Percentiles rank a stretch among this genome's conserved stretches.
Conservation (phyloP, 345 rosid genomes). For the Hirschfeldia incana region DNA sequence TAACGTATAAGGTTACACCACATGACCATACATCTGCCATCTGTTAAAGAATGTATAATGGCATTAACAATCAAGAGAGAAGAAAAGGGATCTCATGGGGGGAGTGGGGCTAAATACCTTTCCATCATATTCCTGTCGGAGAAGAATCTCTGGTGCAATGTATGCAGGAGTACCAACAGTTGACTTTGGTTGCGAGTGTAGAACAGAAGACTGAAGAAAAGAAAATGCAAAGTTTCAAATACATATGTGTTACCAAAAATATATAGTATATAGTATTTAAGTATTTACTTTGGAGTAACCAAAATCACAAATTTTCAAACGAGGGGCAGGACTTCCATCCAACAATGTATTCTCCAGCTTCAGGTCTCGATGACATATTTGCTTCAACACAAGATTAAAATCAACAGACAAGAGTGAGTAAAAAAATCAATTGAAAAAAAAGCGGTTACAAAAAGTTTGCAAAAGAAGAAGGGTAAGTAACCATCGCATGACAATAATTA, state of each 20-base stretch:
- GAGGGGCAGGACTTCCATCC: constrained; percentile 94
- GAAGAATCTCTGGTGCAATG: constrained; percentile 92
- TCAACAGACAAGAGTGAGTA: constrained; percentile 5
- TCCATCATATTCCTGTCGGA: constrained; percentile 84
- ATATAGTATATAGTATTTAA: neutral
- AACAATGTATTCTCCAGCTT: constrained; percentile 87
- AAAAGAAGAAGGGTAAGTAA: constrained; percentile 23
- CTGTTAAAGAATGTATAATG: constrained; percentile 21
- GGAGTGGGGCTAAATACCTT: constrained; percentile 53
- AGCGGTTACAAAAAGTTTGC: neutral
- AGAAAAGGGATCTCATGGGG: constrained; percentile 3
- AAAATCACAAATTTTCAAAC: constrained; percentile 93
- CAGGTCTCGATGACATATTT: constrained; percentile 93
- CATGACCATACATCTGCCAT: constrained; percentile 99
- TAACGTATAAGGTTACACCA: constrained; percentile 87
- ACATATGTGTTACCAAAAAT: neutral
- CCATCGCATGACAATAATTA: constrained; percentile 96
- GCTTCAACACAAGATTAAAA: constrained; percentile 48
- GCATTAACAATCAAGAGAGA: neutral
- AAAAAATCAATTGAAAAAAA: neutral
- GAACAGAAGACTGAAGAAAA: constrained; percentile 73
- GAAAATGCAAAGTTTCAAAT: neutral
- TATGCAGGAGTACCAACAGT: constrained; percentile 99
- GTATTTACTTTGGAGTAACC: constrained; percentile 85
- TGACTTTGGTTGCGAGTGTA: constrained; percentile 93